Conservation (phyloP, 1,284 basidiomycete genomes). For the Pseudozyma thailandica region DNA sequence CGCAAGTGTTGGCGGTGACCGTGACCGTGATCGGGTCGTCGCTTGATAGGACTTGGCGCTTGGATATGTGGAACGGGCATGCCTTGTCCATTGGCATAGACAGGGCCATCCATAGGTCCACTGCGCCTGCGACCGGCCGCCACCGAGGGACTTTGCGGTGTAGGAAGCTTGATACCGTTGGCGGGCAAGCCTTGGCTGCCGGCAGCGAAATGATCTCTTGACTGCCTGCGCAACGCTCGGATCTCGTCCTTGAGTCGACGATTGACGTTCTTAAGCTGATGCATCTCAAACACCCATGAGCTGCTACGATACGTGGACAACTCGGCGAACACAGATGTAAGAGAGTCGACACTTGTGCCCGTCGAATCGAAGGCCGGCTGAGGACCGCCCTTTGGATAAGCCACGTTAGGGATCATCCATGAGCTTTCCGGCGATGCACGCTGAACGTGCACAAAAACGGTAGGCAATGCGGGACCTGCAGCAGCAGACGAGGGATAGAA, state of each 20-base stretch:
- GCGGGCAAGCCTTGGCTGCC: slow-evolving; percentile 7
- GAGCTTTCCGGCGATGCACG: slow-evolving; percentile 40
- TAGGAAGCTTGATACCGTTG: slow-evolving; percentile 22
- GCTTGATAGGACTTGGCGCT: slow-evolving; percentile 42
- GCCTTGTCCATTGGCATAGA: slow-evolving; percentile 9
- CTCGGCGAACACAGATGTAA: slow-evolving; percentile 60
- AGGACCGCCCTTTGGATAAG: slow-evolving; percentile 47
- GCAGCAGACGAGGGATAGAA: slow-evolving; percentile 58
- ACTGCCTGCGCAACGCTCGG: slow-evolving; percentile 48
- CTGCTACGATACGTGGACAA: slow-evolving; percentile 55
- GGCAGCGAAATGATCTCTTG: slow-evolving; percentile 26
- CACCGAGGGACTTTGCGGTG: slow-evolving; percentile 28
- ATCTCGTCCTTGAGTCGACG: slow-evolving; percentile 60
- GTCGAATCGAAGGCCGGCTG: slow-evolving; percentile 44
- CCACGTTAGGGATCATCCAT: slow-evolving; percentile 51
- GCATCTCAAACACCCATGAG: slow-evolving; percentile 63
- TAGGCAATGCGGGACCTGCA: slow-evolving; percentile 42
- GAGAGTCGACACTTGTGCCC: slow-evolving; percentile 43
- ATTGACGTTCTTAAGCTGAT: slow-evolving; percentile 64
- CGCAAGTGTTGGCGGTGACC: slow-evolving; percentile 52
- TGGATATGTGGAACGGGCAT: slow-evolving; percentile 24
- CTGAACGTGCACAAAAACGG: slow-evolving; percentile 57
- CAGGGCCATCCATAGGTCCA: slow-evolving; percentile 12
- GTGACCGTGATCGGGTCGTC: slow-evolving; percentile 48
- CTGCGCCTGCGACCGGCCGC: slow-evolving; percentile 20